Conservation (phyloP, 2,329 filamentous ascomycete species). For the Fusarium globosum region DNA sequence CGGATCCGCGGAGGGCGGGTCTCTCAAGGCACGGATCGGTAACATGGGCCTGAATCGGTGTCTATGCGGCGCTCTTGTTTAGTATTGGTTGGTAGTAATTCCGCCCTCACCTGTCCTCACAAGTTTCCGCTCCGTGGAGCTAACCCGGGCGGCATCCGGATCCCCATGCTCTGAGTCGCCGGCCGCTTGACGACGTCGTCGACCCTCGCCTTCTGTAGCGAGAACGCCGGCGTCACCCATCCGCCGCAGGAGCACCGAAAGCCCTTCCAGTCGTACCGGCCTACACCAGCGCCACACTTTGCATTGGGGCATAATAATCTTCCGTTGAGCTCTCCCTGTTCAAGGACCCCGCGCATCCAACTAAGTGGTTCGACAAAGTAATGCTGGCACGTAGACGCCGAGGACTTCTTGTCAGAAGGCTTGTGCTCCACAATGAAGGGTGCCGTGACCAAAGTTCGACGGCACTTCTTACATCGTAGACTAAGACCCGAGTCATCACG, state of each 20-base stretch:
- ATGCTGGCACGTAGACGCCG: constrained; percentile 73
- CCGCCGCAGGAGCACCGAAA: constrained; percentile 90
- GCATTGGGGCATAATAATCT: constrained; percentile 83
- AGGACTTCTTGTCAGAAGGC: constrained; percentile 40
- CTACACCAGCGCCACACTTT: constrained; percentile 84
- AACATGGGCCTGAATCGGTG: background rate
- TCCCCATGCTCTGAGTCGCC: constrained; percentile 54
- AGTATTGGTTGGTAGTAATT: background rate
- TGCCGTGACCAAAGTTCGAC: constrained; percentile 68
- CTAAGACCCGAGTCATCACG: constrained; percentile 44
- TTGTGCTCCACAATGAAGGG: constrained; percentile 75
- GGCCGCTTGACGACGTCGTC: constrained; percentile 67
- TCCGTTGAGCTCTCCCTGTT: constrained; percentile 84
- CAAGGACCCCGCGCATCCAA: constrained; percentile 91
- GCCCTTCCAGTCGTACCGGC: constrained; percentile 96
- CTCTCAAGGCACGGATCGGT: constrained; percentile 18
- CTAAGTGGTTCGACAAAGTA: constrained; percentile 91
- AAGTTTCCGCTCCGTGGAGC: constrained; percentile 50
- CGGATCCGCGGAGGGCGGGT: constrained; percentile 12
- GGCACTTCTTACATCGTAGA: constrained; percentile 91
- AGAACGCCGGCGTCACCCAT: constrained; percentile 93
- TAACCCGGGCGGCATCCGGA: constrained; percentile 65
- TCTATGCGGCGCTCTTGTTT: background rate
- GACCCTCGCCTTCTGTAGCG: constrained; percentile 82
- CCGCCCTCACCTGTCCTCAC: constrained; percentile 31